phyloP scores from a whole-genome alignment of 73 alveolate species.

The Diophrys appendiculata region DNA sequence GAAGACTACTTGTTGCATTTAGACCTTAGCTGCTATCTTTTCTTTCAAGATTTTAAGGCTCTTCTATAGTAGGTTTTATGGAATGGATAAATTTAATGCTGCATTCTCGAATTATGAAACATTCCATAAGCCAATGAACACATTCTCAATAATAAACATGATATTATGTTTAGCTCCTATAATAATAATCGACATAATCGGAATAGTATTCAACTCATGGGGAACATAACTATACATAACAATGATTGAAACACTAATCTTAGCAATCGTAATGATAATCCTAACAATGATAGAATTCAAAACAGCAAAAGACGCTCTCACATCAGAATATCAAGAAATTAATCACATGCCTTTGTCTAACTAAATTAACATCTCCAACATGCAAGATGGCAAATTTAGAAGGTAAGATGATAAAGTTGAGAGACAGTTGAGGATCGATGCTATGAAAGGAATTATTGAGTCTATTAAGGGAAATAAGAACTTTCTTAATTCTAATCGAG shows the following conservation, averaged over 20 bases:
- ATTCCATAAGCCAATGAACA: background rate
- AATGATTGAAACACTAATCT: constrained; percentile 12
- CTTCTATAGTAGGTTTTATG: constrained; percentile 20
- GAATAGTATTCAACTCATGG: constrained; percentile 8
- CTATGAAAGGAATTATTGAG: constrained; percentile 38
- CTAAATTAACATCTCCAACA: background rate
- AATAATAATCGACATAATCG: background rate
- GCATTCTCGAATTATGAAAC: background rate
- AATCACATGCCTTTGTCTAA: background rate
- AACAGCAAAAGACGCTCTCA: background rate
- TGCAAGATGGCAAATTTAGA: background rate
- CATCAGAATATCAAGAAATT: background rate
- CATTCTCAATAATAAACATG: background rate
- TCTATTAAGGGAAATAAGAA: constrained; percentile 50
- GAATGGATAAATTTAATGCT: constrained; percentile 11
- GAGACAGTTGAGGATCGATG: constrained; percentile 40
- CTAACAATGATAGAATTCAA: constrained; percentile 1
- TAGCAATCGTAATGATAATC: constrained; percentile 13
- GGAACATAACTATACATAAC: constrained; percentile 23
- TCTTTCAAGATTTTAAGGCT: constrained; percentile 10
- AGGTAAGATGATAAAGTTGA: constrained; percentile 11
- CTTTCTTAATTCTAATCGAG: constrained; percentile 16
- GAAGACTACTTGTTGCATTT: constrained; percentile 9
- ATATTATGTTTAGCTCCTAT: background rate
- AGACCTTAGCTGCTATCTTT: background rate